These are phyloP conservation scores for Parietaria judaica DNA, from an alignment of 306 rosid species.

Conservation along the genomic window DNA sequence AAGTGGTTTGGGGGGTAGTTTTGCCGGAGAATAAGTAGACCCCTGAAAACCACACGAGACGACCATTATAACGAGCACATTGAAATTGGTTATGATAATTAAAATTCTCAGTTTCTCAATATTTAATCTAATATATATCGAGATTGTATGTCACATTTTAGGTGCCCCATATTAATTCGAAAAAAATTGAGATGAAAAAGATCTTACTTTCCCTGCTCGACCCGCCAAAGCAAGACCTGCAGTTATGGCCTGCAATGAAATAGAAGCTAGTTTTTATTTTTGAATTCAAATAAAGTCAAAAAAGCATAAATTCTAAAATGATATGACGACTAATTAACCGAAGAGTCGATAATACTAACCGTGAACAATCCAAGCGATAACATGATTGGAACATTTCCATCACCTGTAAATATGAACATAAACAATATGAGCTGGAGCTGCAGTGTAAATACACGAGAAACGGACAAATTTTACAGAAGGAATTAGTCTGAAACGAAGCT, in stretches of 20 bases:
- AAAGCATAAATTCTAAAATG: neutral
- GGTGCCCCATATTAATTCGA: neutral
- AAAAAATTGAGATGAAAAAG: neutral
- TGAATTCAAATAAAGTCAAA: constrained; percentile 2
- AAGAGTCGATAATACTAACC: constrained; percentile 38
- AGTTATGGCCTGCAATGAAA: constrained; percentile 68
- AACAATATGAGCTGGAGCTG: neutral
- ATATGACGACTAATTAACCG: neutral
- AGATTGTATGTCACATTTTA: neutral
- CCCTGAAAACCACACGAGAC: constrained; percentile 43
- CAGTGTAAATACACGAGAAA: constrained; percentile 3
- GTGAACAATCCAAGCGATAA: constrained; percentile 86
- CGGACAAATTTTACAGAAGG: neutral
- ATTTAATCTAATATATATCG: neutral
- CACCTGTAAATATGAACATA: constrained; percentile 36
- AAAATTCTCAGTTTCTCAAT: neutral
- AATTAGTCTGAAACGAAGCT: neutral
- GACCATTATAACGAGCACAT: constrained; percentile 3
- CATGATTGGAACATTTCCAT: constrained; percentile 70
- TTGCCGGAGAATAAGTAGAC: constrained; percentile 57
- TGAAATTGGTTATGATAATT: neutral
- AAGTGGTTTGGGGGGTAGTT: constrained; percentile 75
- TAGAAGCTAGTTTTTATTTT: neutral
- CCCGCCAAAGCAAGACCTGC: constrained; percentile 71
- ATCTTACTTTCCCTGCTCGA: constrained; percentile 60